Percentiles rank a stretch among this genome's conserved stretches.
These are phyloP conservation scores for Magnusiomyces fungicola DNA, from an alignment of 1,139 yeast species.

Conservation along the genomic window DNA sequence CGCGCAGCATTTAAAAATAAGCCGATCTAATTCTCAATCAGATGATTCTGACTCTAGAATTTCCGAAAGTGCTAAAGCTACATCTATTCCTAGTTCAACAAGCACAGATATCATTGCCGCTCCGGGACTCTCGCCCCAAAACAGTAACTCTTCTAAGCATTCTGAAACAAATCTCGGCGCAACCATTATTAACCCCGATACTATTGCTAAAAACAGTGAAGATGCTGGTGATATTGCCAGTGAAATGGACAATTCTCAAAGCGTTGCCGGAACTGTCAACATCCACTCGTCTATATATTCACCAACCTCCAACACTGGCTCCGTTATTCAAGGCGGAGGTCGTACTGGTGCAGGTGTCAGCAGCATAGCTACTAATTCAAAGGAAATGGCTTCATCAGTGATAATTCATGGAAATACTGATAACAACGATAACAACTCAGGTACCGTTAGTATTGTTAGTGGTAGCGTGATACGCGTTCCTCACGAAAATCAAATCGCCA, in stretches of 20 bases:
- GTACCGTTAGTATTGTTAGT: not conserved
- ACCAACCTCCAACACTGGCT: not conserved
- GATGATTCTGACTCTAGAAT: not conserved
- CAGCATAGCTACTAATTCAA: too few species aligned
- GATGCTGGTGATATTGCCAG: not conserved
- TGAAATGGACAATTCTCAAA: not conserved
- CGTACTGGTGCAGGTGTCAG: not conserved
- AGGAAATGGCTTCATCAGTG: not conserved
- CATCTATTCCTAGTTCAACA: not conserved
- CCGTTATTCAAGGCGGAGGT: not conserved
- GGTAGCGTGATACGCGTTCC: not conserved
- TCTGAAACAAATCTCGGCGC: not conserved
- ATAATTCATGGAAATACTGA: not conserved
- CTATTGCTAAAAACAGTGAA: not conserved
- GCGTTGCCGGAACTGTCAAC: not conserved
- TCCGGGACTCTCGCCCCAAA: conserved; percentile 4
- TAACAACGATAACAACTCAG: not conserved
- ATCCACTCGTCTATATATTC: not conserved
- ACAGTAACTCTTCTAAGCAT: too few species aligned
- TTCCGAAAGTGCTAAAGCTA: not conserved
- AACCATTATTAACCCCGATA: not conserved
- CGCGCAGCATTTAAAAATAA: not conserved
- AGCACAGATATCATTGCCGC: conserved; percentile 10
- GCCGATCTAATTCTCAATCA: not conserved
- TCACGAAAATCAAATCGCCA: not conserved